A percentile compares a stretch with the other conserved stretches of the same genome.
Evolutionary conservation across 164 flowering plant genomes (phyloP).

Genomic region (Annona squamosa): DNA sequence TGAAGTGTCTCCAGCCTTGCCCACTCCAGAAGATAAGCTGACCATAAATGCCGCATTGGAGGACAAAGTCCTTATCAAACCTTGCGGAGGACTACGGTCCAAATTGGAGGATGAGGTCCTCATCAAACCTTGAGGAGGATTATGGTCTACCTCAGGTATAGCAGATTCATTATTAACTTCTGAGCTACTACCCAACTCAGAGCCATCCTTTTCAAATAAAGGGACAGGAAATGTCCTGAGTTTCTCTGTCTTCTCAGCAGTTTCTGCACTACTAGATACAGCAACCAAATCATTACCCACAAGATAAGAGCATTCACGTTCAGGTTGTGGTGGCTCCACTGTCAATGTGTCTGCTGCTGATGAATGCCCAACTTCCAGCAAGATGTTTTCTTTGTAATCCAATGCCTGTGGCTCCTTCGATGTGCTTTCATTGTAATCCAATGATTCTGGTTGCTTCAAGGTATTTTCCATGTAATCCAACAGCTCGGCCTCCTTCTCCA

Average conservation of each 20-base stretch:
- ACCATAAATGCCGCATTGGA: not conserved
- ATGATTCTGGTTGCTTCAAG: not conserved
- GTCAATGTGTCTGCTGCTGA: not conserved
- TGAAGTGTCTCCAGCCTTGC: slow-evolving; percentile 2
- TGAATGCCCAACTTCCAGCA: not conserved
- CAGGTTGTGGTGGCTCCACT: not conserved
- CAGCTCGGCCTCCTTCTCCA: slow-evolving; percentile 21
- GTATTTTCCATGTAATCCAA: slow-evolving; percentile 28
- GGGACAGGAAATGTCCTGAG: slow-evolving; percentile 41
- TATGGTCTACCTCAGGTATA: slow-evolving; percentile 1
- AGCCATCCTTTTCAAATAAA: slow-evolving; percentile 32
- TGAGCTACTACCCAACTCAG: slow-evolving; percentile 5
- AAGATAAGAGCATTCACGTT: not conserved
- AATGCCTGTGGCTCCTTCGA: slow-evolving; percentile 19
- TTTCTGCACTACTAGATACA: slow-evolving; percentile 5
- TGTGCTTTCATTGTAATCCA: slow-evolving; percentile 1
- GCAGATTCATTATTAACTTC: slow-evolving; percentile 10
- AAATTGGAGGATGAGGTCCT: not conserved
- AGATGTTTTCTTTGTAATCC: slow-evolving; percentile 29
- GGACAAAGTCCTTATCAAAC: not conserved
- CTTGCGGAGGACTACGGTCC: slow-evolving; percentile 11
- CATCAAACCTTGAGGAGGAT: slow-evolving; percentile 9
- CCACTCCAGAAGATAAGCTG: not conserved
- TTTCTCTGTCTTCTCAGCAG: slow-evolving; percentile 26
- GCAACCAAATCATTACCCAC: slow-evolving; percentile 13